Evolutionary conservation across 2,329 filamentous ascomycete genomes (phyloP).

Genomic region (Macrophomina phaseolina): DNA sequence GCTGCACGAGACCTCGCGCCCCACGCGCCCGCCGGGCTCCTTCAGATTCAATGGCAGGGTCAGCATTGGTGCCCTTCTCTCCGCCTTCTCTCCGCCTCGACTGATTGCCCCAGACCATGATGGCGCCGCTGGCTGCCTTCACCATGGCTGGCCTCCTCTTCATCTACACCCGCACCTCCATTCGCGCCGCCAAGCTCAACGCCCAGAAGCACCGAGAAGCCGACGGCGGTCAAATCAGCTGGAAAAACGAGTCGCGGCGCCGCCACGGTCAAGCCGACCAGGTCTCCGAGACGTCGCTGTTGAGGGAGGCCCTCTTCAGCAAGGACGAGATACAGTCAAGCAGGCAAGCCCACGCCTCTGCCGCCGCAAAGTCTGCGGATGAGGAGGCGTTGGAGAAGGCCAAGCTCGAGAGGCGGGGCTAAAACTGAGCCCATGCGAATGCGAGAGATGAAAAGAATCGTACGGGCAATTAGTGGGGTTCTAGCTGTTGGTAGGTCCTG

Average conservation of each 20-base stretch:
- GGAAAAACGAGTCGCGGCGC: slow-evolving; percentile 60
- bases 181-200: slow-evolving; percentile 69
- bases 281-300: slow-evolving; percentile 11
- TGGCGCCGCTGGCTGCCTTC: slow-evolving; percentile 67
- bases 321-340: slow-evolving; percentile 5
- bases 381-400: slow-evolving; percentile 9
- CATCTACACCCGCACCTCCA: slow-evolving; percentile 68
- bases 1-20: slow-evolving; percentile 47
- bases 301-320: slow-evolving; percentile 23
- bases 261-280: slow-evolving; percentile 51
- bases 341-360: not conserved
- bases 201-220: slow-evolving; percentile 64
- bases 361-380: slow-evolving; percentile 3
- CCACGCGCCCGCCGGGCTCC: slow-evolving; percentile 22
- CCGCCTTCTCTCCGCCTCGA: not conserved
- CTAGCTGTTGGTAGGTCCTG: no score
- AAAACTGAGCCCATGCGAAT: not conserved
- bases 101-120: slow-evolving; percentile 52
- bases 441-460: not conserved
- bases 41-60: slow-evolving; percentile 26
- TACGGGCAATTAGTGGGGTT: no score
- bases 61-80: not conserved
- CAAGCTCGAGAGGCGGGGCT: slow-evolving; percentile 11
- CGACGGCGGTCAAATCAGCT: slow-evolving; percentile 61
- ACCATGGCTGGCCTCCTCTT: slow-evolving; percentile 67